Evolutionary conservation across 2,329 filamentous ascomycete species (phyloP), one percentile per base, ranked within the genome.

Genomic region (Fusarium acutatum): DNA sequence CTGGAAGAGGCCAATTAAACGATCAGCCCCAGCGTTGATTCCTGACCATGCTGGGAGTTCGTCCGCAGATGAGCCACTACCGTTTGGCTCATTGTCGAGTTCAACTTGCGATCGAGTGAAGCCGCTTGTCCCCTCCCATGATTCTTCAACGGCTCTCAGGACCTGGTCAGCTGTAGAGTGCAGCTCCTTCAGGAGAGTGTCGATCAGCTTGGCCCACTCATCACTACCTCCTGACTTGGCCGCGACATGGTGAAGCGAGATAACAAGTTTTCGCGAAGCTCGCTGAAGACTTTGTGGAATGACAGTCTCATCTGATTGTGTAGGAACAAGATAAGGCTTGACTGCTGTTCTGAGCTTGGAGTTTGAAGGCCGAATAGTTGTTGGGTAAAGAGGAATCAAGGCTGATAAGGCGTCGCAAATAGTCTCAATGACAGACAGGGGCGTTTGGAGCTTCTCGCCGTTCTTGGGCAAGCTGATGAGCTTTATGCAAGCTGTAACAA

Each of bases 341-440:
- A 92, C 83, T 26, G 92, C 85, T 18, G 87, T 84, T 62, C 88
- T 90, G 47, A 97, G 88, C 73, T 94, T 92, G 41, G 88, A 86
- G 66, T 89, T 87, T 79, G 92, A 94, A 2, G 94, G 92, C 18
- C 96, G 92, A 81, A 97, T 92, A 37, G 94, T 94, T 12, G 94
- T 93, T 35, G 94, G 92, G 81, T 97, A 95, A 59, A 92, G 88
- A n/a, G 93, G 92, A 37, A 97, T 84, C 38, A 98, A 85, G 49
- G 90, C 87, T 37, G 88, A 85, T 69, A 97, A 91, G 56, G 93
- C 90, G 71, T 92, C 89, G 41, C 95, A 88, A 9, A 96, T 86
- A 14, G 89, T 89, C 78, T 94, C 90, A 43, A 93, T 81, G 40
- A 94, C 83, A 17, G 85, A 82, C 69, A 80, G 79, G 53, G 86